phyloP scores from a whole-genome alignment of 306 rosid species.

The Cicer arietinum region DNA sequence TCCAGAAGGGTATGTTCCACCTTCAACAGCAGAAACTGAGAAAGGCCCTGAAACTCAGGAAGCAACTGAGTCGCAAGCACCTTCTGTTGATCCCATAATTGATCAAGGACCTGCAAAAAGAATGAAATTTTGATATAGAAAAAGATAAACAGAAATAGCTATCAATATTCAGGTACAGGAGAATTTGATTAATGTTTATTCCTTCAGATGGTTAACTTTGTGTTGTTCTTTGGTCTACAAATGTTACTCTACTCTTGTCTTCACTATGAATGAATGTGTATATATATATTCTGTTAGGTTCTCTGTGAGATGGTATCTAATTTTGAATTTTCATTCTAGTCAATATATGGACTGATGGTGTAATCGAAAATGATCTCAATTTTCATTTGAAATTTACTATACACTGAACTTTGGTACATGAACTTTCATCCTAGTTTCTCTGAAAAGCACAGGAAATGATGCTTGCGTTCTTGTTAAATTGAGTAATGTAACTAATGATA shows the following conservation, averaged over 20 bases:
- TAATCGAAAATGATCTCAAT: not conserved
- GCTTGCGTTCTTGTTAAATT: no score
- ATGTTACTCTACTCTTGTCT: constrained; percentile 22
- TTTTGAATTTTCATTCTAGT: constrained; percentile 27
- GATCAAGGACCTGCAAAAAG: constrained; percentile 95
- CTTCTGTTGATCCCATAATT: constrained; percentile 76
- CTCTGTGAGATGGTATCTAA: constrained; percentile 8
- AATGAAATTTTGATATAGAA: constrained; percentile 60
- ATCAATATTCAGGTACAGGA: constrained; percentile 13
- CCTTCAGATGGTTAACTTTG: constrained; percentile 13
- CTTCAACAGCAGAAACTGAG: constrained; percentile 61
- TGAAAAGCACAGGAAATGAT: not conserved
- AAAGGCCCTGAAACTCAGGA: constrained; percentile 71
- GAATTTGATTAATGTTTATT: constrained; percentile 20
- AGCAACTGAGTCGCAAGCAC: constrained; percentile 69
- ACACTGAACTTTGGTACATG: not conserved
- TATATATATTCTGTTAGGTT: constrained; percentile 31
- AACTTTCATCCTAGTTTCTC: constrained; percentile 2
- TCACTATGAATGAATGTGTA: constrained; percentile 15
- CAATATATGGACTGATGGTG: constrained; percentile 1
- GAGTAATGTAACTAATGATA: not conserved
- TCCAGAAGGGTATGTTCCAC: constrained; percentile 83
- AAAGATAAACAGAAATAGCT: constrained; percentile 8
- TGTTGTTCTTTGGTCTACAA: constrained; percentile 16
- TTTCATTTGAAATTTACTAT: constrained; percentile 18